A percentile compares a stretch with the other conserved stretches of the same genome.
phyloP scores from a whole-genome alignment of 805 yeast genomes.

The Monosporozyma servazzii region DNA sequence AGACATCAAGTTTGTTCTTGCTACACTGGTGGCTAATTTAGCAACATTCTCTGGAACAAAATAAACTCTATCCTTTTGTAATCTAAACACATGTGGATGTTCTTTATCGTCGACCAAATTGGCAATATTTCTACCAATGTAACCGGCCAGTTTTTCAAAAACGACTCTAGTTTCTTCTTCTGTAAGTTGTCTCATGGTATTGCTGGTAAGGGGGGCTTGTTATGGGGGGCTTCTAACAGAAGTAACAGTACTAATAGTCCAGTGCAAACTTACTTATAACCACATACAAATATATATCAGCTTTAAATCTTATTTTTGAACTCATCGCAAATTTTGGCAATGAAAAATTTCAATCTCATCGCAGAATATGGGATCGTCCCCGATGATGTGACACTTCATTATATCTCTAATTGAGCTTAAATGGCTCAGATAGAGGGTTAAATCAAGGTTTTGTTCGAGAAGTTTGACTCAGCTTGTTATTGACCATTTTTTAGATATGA shows the following conservation, averaged over 20 bases:
- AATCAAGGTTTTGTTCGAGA: not conserved
- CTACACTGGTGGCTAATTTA: constrained; percentile 80
- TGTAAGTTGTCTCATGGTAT: constrained; percentile 80
- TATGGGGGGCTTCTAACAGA: not conserved
- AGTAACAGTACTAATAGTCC: too few species aligned
- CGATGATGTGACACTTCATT: not conserved
- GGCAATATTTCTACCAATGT: constrained; percentile 92
- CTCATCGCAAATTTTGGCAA: not conserved
- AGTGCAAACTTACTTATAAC: too few species aligned
- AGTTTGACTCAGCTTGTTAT: not conserved
- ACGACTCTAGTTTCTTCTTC: constrained; percentile 96
- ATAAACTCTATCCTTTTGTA: constrained; percentile 94
- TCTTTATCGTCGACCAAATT: constrained; percentile 68
- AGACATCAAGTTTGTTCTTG: constrained; percentile 85
- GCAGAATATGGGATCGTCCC: not conserved
- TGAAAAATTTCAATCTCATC: constrained; percentile 1
- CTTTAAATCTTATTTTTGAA: not conserved
- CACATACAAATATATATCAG: not conserved
- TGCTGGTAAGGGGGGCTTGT: not conserved
- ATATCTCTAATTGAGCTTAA: too few species aligned
- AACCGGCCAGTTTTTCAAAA: constrained; percentile 91
- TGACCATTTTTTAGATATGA: not conserved
- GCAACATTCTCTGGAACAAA: constrained; percentile 79
- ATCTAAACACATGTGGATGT: constrained; percentile 87
- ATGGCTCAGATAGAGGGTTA: too few species aligned